These are phyloP conservation scores for Calonectria hongkongensis DNA, from an alignment of 2,329 filamentous ascomycete genomes.

Conservation along the genomic window DNA sequence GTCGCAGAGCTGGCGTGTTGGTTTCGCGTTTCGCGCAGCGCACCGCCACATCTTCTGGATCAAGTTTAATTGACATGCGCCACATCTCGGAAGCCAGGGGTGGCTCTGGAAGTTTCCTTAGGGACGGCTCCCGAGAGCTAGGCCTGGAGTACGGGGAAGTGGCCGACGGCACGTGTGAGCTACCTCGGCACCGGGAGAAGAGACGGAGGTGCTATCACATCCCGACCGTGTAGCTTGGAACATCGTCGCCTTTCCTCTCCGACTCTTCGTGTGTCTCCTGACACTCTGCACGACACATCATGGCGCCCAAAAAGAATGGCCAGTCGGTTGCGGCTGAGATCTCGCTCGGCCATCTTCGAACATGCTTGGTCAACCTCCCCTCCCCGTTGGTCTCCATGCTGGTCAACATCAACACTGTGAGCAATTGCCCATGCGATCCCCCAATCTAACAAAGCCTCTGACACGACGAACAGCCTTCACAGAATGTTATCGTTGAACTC, in stretches of 20 bases:
- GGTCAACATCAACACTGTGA: conserved; percentile 91
- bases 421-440: conserved; percentile 55
- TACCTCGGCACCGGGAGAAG: conserved; percentile 58
- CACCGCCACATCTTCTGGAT: conserved; percentile 51
- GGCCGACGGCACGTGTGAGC: conserved; percentile 59
- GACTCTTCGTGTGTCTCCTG: conserved; percentile 25
- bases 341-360: conserved; percentile 90
- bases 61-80: conserved; percentile 56
- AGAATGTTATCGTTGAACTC: conserved; percentile 97
- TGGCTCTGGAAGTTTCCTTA: conserved; percentile 17
- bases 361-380: conserved; percentile 95
- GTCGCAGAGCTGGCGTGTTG: conserved; percentile 54
- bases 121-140: conserved; percentile 31
- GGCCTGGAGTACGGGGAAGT: conserved; percentile 49
- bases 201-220: conserved; percentile 49
- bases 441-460: conserved; percentile 29
- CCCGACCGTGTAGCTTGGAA: conserved; percentile 38
- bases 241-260: conserved; percentile 15
- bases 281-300: conserved; percentile 51
- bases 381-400: conserved; percentile 88
- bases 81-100: conserved; percentile 38
- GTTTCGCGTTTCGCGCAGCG: conserved; percentile 58
- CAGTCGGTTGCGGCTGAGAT: conserved; percentile 86
- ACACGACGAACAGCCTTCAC: conserved; percentile 78
- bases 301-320: conserved; percentile 72